Conservation (phyloP, 305 asterid genomes). For the Coffea humblotiana region DNA sequence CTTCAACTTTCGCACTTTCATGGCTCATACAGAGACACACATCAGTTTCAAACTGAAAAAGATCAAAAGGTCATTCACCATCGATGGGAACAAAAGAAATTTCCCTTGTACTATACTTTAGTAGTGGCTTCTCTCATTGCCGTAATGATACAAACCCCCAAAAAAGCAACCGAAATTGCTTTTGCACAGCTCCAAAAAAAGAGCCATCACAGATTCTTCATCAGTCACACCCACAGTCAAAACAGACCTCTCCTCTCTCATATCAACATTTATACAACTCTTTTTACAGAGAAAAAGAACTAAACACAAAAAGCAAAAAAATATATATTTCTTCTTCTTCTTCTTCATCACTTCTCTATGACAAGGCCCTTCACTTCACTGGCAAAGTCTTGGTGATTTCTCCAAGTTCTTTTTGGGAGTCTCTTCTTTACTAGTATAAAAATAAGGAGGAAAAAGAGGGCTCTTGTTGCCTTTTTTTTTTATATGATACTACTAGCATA, state of each 20-base stretch:
- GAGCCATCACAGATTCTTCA: conserved; percentile 13
- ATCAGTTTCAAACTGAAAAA: conserved; percentile 7
- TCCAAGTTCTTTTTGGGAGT: not conserved
- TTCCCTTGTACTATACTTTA: not conserved
- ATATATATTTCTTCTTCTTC: not conserved
- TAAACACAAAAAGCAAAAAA: not conserved
- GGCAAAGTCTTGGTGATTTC: not conserved
- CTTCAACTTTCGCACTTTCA: conserved; percentile 6
- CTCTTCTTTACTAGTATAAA: not conserved
- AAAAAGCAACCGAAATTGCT: conserved; percentile 10
- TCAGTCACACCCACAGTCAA: conserved; percentile 19
- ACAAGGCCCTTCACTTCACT: conserved; percentile 3
- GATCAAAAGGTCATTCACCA: not conserved
- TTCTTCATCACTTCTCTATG: not conserved
- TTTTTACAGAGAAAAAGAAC: conserved; percentile 8
- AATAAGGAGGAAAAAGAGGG: not conserved
- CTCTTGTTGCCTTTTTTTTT: not conserved
- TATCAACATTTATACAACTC: conserved; percentile 18
- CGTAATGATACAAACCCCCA: not conserved
- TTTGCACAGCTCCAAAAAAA: conserved; percentile 13
- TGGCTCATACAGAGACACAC: conserved; percentile 10
- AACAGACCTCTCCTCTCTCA: conserved; percentile 4
- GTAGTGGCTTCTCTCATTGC: conserved; percentile 1
- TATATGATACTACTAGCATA: not conserved
- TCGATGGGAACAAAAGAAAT: not conserved